Conservation (phyloP, 148 eudicot species). For the Chenopodium formosanum region DNA sequence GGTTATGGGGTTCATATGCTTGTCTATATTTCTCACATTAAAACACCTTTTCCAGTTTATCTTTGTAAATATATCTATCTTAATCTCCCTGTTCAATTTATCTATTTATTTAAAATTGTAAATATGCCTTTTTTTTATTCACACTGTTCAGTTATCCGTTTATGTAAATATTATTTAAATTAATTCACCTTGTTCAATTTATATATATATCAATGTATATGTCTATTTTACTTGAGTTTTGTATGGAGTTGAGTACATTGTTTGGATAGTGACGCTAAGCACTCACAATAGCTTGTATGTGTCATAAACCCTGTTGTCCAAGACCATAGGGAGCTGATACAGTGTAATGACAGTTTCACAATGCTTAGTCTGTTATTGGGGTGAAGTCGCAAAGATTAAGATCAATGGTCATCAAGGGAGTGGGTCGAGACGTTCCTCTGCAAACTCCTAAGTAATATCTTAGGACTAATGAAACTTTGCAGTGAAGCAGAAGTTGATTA, state of each 20-base stretch:
- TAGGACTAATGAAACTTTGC: background rate
- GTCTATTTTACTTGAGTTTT: background rate
- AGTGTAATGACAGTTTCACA: background rate
- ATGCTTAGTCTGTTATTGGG: background rate
- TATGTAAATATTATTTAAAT: conserved; percentile 1
- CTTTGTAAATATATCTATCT: background rate
- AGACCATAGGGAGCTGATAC: background rate
- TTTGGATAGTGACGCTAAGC: background rate
- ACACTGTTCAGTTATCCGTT: background rate
- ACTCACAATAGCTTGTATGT: background rate
- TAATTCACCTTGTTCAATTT: background rate
- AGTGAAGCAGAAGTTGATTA: background rate
- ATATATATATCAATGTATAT: background rate
- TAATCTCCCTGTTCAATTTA: background rate
- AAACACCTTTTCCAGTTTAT: background rate
- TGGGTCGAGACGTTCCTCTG: too few species aligned
- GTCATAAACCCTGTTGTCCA: background rate
- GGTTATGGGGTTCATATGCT: background rate
- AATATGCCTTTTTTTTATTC: background rate
- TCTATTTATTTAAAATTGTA: conserved; percentile 6
- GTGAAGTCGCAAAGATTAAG: too few species aligned
- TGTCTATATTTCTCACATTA: background rate
- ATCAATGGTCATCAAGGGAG: too few species aligned
- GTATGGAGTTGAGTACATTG: background rate
- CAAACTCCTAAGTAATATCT: too few species aligned